Percentiles rank a stretch among this genome's conserved stretches.
These are phyloP conservation scores for Yarrowia bubula DNA, from an alignment of 805 yeast species.

Conservation along the genomic window DNA sequence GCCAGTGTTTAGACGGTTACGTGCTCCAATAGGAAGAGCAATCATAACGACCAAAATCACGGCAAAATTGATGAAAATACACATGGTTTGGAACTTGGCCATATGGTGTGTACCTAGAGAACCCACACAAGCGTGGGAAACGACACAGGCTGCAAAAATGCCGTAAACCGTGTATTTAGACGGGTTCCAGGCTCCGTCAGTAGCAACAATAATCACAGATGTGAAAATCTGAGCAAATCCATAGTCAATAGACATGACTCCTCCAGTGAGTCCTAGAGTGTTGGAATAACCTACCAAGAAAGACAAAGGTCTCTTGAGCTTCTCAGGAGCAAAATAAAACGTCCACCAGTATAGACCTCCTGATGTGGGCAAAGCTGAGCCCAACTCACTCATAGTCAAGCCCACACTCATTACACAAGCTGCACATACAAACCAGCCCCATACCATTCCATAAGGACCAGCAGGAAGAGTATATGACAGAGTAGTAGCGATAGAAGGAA, in stretches of 20 bases:
- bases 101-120: constrained; percentile 56
- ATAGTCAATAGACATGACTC: constrained; percentile 64
- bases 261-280: constrained; percentile 63
- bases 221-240: constrained; percentile 64
- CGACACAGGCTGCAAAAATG: constrained; percentile 59
- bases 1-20: constrained; percentile 47
- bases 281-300: constrained; percentile 67
- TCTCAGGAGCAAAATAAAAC: constrained; percentile 60
- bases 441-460: constrained; percentile 63
- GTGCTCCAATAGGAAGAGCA: constrained; percentile 33
- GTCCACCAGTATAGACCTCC: constrained; percentile 76
- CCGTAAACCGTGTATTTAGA: constrained; percentile 59
- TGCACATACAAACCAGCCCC: constrained; percentile 71
- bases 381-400: constrained; percentile 62
- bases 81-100: constrained; percentile 58
- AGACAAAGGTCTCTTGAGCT: constrained; percentile 51
- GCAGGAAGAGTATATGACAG: constrained; percentile 55
- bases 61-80: constrained; percentile 53
- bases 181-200: constrained; percentile 55
- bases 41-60: constrained; percentile 50
- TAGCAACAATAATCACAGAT: constrained; percentile 40
- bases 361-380: constrained; percentile 68
- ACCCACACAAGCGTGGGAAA: constrained; percentile 53
- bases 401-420: constrained; percentile 57
- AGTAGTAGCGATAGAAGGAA: constrained; percentile 57